Conservation (phyloP, 495 filamentous ascomycete species). For the Aspergillus nidulans region DNA sequence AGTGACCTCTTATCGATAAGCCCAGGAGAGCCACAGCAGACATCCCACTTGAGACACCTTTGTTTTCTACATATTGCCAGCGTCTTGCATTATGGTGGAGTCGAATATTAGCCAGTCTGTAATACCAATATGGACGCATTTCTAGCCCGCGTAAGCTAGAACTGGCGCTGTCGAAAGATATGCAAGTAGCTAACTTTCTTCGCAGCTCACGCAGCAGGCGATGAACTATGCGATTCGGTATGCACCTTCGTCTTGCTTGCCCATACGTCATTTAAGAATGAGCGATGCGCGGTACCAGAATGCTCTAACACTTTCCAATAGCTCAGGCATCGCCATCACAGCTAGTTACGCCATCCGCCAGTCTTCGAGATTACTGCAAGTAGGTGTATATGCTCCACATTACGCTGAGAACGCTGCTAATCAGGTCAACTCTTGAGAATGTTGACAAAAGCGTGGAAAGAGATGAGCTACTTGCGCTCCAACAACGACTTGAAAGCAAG, state of each 20-base stretch:
- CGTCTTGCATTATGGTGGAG: background rate
- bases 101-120: background rate
- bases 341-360: constrained; percentile 81
- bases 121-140: constrained; percentile 69
- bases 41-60: constrained; percentile 1
- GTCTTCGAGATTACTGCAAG: constrained; percentile 74
- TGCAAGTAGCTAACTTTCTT: constrained; percentile 16
- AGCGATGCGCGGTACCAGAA: background rate
- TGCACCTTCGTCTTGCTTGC: background rate
- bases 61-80: constrained; percentile 2
- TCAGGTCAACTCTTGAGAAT: constrained; percentile 40
- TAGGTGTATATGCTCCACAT: constrained; percentile 25
- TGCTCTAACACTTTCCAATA: constrained; percentile 23
- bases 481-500: constrained; percentile 74
- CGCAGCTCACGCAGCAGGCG: constrained; percentile 70
- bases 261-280: background rate
- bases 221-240: constrained; percentile 86
- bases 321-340: constrained; percentile 86
- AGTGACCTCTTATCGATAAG: constrained; percentile 39
- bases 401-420: background rate
- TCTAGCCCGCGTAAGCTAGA: constrained; percentile 54
- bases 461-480: constrained; percentile 65
- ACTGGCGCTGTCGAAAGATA: background rate
- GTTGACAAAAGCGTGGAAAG: constrained; percentile 61
- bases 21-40: constrained; percentile 11